A percentile compares a stretch with the other conserved stretches of the same genome.
Conservation (phyloP, 2,329 filamentous ascomycete species). For the Pseudogymnoascus sp. region DNA sequence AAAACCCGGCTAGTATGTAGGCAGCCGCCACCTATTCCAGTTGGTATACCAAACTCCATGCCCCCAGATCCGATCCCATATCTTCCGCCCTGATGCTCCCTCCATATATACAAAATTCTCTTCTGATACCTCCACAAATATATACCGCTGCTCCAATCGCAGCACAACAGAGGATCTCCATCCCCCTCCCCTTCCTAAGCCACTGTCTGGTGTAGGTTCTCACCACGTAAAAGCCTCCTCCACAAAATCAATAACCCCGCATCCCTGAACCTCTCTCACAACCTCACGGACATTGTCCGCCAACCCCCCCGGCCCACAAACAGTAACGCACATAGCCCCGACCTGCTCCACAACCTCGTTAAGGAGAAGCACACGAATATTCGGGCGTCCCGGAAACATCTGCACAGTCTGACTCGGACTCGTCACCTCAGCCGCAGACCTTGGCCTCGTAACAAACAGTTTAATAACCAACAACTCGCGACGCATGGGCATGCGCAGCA, state of each 20-base stretch:
- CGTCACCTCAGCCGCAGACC: constrained; percentile 71
- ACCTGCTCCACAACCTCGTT: constrained; percentile 75
- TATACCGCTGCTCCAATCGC: background rate
- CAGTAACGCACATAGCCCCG: constrained; percentile 81
- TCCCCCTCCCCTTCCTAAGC: background rate
- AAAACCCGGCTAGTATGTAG: constrained; percentile 1
- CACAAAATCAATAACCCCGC: constrained; percentile 59
- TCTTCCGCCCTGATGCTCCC: background rate
- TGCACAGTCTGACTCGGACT: constrained; percentile 72
- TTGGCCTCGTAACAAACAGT: constrained; percentile 83
- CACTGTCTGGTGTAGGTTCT: background rate
- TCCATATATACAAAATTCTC: background rate
- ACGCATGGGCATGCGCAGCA: constrained; percentile 71
- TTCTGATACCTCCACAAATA: background rate
- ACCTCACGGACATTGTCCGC: constrained; percentile 68
- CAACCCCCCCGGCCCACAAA: constrained; percentile 67
- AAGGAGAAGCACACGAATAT: constrained; percentile 67
- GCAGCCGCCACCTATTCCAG: background rate
- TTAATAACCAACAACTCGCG: constrained; percentile 78
- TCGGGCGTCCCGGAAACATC: constrained; percentile 85
- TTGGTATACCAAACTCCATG: constrained; percentile 3
- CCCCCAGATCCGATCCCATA: constrained; percentile 1
- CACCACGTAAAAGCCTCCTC: constrained; percentile 64
- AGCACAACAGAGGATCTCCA: background rate
- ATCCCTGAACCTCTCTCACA: constrained; percentile 54